A percentile compares a stretch with the other conserved stretches of the same genome.
phyloP scores from a whole-genome alignment of 2,329 filamentous ascomycete species.

The Colletotrichum simmondsii region DNA sequence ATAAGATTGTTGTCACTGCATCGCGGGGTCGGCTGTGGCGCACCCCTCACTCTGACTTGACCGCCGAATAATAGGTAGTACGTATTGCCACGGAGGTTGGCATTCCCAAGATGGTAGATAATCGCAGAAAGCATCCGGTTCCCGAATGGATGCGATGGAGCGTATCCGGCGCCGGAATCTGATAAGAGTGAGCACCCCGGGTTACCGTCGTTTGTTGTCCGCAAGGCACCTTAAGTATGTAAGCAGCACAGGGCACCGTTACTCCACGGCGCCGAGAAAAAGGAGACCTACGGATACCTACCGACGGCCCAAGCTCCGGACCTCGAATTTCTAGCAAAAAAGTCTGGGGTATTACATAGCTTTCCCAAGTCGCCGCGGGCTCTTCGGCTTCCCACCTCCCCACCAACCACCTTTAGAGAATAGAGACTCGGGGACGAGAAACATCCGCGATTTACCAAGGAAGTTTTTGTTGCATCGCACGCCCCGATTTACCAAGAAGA shows the following conservation, averaged over 20 bases:
- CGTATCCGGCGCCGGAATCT: background rate
- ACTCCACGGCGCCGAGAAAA: slow-evolving; percentile 2
- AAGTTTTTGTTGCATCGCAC: background rate
- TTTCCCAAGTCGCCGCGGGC: background rate
- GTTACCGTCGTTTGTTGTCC: background rate
- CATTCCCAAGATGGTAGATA: background rate
- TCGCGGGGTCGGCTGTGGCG: background rate
- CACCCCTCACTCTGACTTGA: background rate
- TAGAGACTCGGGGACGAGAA: background rate
- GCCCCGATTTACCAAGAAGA: background rate
- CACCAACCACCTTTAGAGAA: background rate
- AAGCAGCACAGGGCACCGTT: background rate
- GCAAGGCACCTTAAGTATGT: background rate
- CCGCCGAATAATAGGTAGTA: background rate
- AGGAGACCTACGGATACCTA: background rate
- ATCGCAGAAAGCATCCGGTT: background rate
- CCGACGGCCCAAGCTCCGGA: background rate
- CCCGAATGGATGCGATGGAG: too few relatives aligned
- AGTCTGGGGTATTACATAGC: background rate
- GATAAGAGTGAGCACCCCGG: too few relatives aligned
- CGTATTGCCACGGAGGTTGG: background rate
- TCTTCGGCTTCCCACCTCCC: background rate
- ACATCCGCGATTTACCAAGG: background rate
- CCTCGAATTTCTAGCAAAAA: background rate
- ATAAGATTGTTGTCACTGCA: slow-evolving; percentile 14